A percentile compares a stretch with the other conserved stretches of the same genome.
Evolutionary conservation across 2,329 filamentous ascomycete species (phyloP).

Genomic region (Blumeria hordei): DNA sequence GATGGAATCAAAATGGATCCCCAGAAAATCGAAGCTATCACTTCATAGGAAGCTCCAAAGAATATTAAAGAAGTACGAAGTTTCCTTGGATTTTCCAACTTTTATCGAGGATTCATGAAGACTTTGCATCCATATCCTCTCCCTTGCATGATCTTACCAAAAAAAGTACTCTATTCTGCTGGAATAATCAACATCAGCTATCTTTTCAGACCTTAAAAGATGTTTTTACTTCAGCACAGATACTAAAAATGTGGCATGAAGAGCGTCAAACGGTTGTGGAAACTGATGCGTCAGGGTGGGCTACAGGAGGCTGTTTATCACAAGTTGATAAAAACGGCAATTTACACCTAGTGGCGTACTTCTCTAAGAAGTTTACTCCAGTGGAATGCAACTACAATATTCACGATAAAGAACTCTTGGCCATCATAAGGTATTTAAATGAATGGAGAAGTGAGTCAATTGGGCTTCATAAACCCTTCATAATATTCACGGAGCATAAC

Average conservation of each 20-base stretch:
- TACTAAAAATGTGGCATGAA: not conserved
- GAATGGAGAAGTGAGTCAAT: conserved; percentile 1
- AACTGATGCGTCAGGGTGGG: not conserved
- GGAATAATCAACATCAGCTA: not conserved
- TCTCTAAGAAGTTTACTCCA: conserved; percentile 8
- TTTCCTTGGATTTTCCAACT: conserved; percentile 1
- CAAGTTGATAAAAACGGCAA: not conserved
- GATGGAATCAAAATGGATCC: not conserved
- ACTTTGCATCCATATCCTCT: not conserved
- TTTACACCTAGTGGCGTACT: conserved; percentile 8
- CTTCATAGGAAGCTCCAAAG: not conserved
- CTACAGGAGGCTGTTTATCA: not conserved
- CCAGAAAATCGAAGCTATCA: not conserved
- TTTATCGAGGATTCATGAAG: not conserved
- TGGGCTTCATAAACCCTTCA: not conserved
- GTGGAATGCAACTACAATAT: conserved; percentile 14
- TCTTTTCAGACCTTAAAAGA: not conserved
- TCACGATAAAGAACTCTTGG: conserved; percentile 14
- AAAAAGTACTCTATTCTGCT: not conserved
- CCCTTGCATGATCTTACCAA: not conserved
- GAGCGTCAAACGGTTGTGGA: not conserved
- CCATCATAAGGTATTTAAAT: conserved; percentile 9
- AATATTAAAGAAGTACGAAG: not conserved
- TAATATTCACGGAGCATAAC: conserved; percentile 2
- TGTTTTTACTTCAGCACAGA: not conserved